Base-by-base conservation (phyloP, 1,139 yeast genomes). In the Hansenula sp. region DNA sequence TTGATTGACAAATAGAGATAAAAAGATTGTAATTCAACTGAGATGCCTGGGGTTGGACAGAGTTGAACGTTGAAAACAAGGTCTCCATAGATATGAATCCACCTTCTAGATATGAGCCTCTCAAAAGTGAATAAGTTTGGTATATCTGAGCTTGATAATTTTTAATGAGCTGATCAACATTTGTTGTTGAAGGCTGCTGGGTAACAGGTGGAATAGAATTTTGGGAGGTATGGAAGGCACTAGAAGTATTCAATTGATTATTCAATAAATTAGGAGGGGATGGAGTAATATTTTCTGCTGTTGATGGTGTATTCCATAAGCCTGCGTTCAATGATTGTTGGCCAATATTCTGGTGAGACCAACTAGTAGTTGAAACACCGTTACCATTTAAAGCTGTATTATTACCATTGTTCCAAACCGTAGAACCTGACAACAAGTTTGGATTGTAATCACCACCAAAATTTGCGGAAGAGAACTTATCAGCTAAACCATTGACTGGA, bases 41-140 rank as follows among this genome's bases (percentile, higher is more conserved):
- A 11, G 36, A 33, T 17, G 9, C 13, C 24, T 35, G 31, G 1
- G 43, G 29, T 15, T 45, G 42, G 13, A 41, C 35, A 3, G 47
- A 27, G 13, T 42, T 33, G 27, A 46, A 46, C 0, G 48, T 33
- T 2, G 15, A 11, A 25, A 42, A 44, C 16, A 48, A 25, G 2
- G 38, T 40, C 16, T 46, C 43, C 40, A 44, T 25, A 2, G 37
- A 9, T 34, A 46, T 39, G 17, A 36, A 48, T 7, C 46, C 48
- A 12, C 46, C 48, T 8, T 42, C 47, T 4, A 41, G 19, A 33
- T 41, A 43, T 7, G 32, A 28, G 8, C 39, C 25, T 19, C 38
- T 32, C 6, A 46, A 43, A 19, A 42, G 40, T 19, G 38, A 27
- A 33, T 48, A 48, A n/a, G 50, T 41, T 8, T 46, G 37, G n/a